Evolutionary conservation across 2,329 filamentous ascomycete species (phyloP).

Genomic region (Penicillium thymicola): DNA sequence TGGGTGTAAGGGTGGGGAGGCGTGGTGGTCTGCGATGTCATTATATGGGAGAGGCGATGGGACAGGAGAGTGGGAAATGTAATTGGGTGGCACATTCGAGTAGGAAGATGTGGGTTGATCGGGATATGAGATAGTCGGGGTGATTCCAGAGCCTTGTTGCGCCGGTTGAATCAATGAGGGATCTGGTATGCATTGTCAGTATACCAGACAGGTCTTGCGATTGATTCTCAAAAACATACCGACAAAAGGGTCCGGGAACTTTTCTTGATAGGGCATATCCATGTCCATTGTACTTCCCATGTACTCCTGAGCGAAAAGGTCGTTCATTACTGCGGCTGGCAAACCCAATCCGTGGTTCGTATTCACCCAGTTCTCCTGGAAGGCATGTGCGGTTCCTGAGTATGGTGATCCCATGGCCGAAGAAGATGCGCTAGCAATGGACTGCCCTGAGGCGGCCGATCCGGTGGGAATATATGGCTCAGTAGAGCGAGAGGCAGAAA

Average conservation of each 20-base stretch:
- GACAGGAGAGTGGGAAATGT: conserved; percentile 35
- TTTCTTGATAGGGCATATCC: conserved; percentile 43
- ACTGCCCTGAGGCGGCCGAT: conserved; percentile 61
- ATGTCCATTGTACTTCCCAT: conserved; percentile 45
- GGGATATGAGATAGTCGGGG: conserved; percentile 33
- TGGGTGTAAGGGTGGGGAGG: conserved; percentile 25
- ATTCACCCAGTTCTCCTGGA: conserved; percentile 58
- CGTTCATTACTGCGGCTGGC: conserved; percentile 61
- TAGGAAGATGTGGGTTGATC: conserved; percentile 31
- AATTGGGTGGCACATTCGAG: conserved; percentile 27
- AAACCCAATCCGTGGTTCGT: conserved; percentile 55
- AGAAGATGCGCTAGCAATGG: conserved; percentile 56
- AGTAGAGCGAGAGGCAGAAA: conserved; percentile 27
- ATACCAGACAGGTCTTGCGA: not conserved
- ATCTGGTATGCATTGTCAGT: conserved; percentile 41
- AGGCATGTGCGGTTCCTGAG: conserved; percentile 58
- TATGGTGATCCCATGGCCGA: conserved; percentile 67
- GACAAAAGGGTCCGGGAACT: conserved; percentile 40
- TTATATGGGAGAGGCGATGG: conserved; percentile 34
- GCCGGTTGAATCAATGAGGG: conserved; percentile 58
- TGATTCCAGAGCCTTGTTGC: conserved; percentile 28
- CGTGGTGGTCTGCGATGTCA: conserved; percentile 29
- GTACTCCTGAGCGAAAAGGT: conserved; percentile 56
- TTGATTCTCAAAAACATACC: conserved; percentile 25
- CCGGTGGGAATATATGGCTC: conserved; percentile 54